A percentile compares a stretch with the other conserved stretches of the same genome.
These are phyloP conservation scores for Neonectria punicea DNA, from an alignment of 2,329 filamentous ascomycete genomes.

Conservation along the genomic window DNA sequence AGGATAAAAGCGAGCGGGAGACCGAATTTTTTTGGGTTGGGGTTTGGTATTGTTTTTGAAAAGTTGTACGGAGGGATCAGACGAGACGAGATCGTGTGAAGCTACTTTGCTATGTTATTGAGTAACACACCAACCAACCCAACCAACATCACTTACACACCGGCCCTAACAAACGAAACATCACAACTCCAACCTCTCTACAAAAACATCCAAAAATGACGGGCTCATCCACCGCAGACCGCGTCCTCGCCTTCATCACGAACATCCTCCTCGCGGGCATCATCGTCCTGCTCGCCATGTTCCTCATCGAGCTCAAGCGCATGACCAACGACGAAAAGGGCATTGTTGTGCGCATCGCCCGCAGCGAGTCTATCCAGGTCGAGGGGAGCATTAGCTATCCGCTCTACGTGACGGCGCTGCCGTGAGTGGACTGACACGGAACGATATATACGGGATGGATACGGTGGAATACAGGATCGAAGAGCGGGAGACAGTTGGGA, in stretches of 20 bases:
- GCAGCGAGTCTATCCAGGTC: conserved; percentile 2
- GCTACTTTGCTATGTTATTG: neutral
- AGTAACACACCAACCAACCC: neutral
- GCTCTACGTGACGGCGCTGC: conserved; percentile 2
- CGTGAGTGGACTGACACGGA: neutral
- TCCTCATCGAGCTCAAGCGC: conserved; percentile 29
- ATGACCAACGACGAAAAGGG: conserved; percentile 16
- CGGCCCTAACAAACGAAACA: neutral
- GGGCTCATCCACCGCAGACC: conserved; percentile 1
- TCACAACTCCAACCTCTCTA: neutral
- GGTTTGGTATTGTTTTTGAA: neutral
- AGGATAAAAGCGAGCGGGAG: neutral
- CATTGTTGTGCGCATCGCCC: conserved; percentile 11
- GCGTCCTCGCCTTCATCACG: conserved; percentile 12
- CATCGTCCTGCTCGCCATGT: conserved; percentile 25
- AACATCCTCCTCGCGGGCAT: conserved; percentile 21
- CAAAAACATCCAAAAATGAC: conserved; percentile 2
- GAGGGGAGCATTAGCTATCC: neutral
- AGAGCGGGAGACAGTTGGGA: neutral
- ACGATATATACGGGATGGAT: neutral
- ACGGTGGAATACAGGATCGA: neutral
- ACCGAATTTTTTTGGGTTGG: neutral
- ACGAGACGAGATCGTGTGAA: neutral
- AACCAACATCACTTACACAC: neutral
- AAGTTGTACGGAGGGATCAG: neutral